Evolutionary conservation across 768 basidiomycete species (phyloP), one percentile per base, ranked within the genome.

Genomic region (Leccinellum albellum): DNA sequence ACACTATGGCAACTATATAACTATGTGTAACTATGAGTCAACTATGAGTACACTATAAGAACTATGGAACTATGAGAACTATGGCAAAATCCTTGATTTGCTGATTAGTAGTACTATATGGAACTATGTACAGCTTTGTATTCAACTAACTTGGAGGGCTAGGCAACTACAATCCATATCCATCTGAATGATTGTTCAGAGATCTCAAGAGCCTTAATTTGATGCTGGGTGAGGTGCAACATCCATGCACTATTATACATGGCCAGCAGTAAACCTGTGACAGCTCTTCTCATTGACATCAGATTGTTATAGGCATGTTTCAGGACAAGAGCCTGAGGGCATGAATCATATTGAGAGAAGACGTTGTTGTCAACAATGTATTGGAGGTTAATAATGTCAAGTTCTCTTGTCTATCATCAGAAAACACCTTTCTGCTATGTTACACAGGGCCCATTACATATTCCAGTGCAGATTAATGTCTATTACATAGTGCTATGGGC

Each of bases 161-260:
- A 37, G 13, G 35, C 35, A 37, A 6, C 17, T 6, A 37, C 35
- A 15, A 37, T 14, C 17, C 15, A 3, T 6, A 37, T 37, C 35
- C 35, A 37, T 15, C 13, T 13, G 35, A 37, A 37, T 3, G 35
- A 17, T 37, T 37, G 13, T 37, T 37, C 5, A 15, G 35, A 37
- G 14, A 37, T 13, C 17, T 37, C 14, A 6, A 37, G 35, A 17
- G 35, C 17, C 35, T 37, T 14, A 3, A 37, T 17, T 14, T 37
- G 35, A 37, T 14, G 35, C 5, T 37, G 6, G 13, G 35, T 60
- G n/a, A 60, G 44, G 20, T 40, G 21, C 4, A 6, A 2, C 3
- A 60, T 51, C 54, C 55, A 60, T 8, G 45, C 31, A 21, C 35
- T 33, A 10, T 60, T 45, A 31, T 60, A 60, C 8, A 53, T 12